A percentile compares a stretch with the other conserved stretches of the same genome.
Evolutionary conservation across 352 stramenopile species (phyloP).

Genomic region (Globisporangium cederbergense): DNA sequence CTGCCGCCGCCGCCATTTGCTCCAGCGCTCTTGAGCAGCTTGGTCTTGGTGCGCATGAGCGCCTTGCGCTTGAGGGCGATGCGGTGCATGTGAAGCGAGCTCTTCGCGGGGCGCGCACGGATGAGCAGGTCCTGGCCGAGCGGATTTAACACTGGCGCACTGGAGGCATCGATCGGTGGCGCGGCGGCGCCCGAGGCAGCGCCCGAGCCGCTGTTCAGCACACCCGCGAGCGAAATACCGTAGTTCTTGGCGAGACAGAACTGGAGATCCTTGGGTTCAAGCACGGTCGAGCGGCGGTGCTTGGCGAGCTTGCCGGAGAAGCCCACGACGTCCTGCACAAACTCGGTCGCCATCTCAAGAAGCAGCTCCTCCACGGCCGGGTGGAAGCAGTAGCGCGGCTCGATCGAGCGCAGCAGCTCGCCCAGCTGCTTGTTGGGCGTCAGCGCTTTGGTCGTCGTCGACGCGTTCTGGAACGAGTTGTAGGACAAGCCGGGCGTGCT

Average conservation of each 20-base stretch:
- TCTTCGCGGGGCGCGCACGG: slow-evolving; percentile 57
- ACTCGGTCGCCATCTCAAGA: slow-evolving; percentile 79
- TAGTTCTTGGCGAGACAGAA: slow-evolving; percentile 86
- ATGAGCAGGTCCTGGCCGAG: slow-evolving; percentile 56
- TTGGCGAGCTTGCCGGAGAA: slow-evolving; percentile 67
- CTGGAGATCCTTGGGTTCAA: slow-evolving; percentile 75
- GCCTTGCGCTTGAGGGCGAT: slow-evolving; percentile 76
- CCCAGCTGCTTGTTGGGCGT: slow-evolving; percentile 68
- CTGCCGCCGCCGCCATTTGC: slow-evolving; percentile 21
- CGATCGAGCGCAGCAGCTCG: slow-evolving; percentile 64
- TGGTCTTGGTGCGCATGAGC: slow-evolving; percentile 45
- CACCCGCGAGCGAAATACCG: slow-evolving; percentile 73
- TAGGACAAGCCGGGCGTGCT: slow-evolving; percentile 22
- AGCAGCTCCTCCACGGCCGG: slow-evolving; percentile 78
- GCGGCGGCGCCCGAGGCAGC: background rate
- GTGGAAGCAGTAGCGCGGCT: slow-evolving; percentile 72
- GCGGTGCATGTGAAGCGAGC: slow-evolving; percentile 81
- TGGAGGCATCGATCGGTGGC: background rate
- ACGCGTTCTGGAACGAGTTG: slow-evolving; percentile 37
- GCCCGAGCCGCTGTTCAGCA: slow-evolving; percentile 22
- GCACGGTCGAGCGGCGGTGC: slow-evolving; percentile 67
- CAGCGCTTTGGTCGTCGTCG: slow-evolving; percentile 48
- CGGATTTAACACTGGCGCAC: slow-evolving; percentile 33
- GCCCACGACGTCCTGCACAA: slow-evolving; percentile 70
- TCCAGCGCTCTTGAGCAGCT: slow-evolving; percentile 41